Percentiles rank a stretch among this genome's conserved stretches.
Evolutionary conservation across 805 yeast genomes (phyloP).

Genomic region (Myxozyma mucilagina): DNA sequence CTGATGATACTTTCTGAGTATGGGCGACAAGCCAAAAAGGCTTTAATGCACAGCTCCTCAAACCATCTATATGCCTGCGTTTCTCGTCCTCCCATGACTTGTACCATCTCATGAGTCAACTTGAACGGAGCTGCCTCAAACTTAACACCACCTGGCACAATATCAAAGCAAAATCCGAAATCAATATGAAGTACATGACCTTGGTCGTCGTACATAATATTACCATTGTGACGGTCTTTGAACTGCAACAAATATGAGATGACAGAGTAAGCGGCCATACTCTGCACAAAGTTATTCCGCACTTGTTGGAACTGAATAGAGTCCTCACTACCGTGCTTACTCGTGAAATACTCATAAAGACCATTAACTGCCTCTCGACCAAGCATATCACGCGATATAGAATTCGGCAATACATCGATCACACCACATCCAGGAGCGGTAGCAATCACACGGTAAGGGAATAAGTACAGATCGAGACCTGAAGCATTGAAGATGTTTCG

Average conservation of each 20-base stretch:
- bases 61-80: slow-evolving; percentile 92
- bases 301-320: slow-evolving; percentile 89
- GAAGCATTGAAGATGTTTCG: slow-evolving; percentile 84
- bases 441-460: slow-evolving; percentile 94
- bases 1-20: slow-evolving; percentile 81
- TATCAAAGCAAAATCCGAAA: slow-evolving; percentile 97
- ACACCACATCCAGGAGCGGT: slow-evolving; percentile 99
- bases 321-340: slow-evolving; percentile 93
- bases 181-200: slow-evolving; percentile 96
- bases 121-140: slow-evolving; percentile 99
- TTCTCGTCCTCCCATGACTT: slow-evolving; percentile 89
- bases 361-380: slow-evolving; percentile 99
- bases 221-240: slow-evolving; percentile 96
- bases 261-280: slow-evolving; percentile 89
- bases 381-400: slow-evolving; percentile 94
- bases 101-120: slow-evolving; percentile 92
- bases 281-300: slow-evolving; percentile 86
- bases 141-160: slow-evolving; percentile 97
- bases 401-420: slow-evolving; percentile 93
- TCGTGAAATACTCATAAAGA: slow-evolving; percentile 82
- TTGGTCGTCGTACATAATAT: slow-evolving; percentile 92
- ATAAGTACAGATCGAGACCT: slow-evolving; percentile 88
- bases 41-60: slow-evolving; percentile 92
- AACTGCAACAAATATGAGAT: slow-evolving; percentile 88
- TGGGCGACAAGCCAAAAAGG: slow-evolving; percentile 84